These are phyloP conservation scores for Leccinum angustisporum DNA, from an alignment of 1,284 basidiomycete species.

Conservation along the genomic window DNA sequence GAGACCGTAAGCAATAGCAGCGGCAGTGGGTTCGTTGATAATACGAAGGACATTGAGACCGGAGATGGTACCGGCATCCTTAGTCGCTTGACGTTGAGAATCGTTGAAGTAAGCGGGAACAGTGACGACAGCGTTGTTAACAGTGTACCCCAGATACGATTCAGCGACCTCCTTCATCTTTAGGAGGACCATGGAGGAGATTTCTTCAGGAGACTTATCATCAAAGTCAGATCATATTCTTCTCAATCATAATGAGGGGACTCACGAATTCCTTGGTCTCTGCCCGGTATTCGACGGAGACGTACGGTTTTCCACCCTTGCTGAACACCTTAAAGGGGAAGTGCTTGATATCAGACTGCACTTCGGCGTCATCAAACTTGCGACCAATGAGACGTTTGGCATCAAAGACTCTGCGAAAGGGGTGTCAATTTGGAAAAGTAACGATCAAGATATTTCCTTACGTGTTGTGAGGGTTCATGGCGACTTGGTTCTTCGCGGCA, in stretches of 20 bases:
- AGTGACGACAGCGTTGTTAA: conserved; percentile 90
- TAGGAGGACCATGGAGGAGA: conserved; percentile 94
- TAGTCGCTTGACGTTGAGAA: conserved; percentile 94
- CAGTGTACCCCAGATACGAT: conserved; percentile 86
- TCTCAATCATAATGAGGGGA: conserved; percentile 19
- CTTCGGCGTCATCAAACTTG: conserved; percentile 83
- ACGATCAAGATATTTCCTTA: conserved; percentile 32
- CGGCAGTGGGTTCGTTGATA: conserved; percentile 95
- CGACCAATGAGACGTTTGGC: conserved; percentile 91
- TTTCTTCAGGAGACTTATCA: conserved; percentile 86
- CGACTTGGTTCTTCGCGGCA: conserved; percentile 94
- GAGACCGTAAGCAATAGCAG: conserved; percentile 93
- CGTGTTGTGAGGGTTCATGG: conserved; percentile 83
- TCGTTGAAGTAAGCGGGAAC: conserved; percentile 99
- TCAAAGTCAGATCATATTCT: conserved; percentile 16
- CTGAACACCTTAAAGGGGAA: conserved; percentile 90
- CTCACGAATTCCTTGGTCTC: conserved; percentile 91
- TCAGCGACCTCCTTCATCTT: conserved; percentile 99
- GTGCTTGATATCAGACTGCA: conserved; percentile 94
- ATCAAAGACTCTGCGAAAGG: conserved; percentile 69
- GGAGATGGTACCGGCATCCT: conserved; percentile 89
- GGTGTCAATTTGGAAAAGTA: conserved; percentile 8
- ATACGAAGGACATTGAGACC: conserved; percentile 94
- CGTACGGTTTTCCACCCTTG: conserved; percentile 85
- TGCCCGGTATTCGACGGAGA: conserved; percentile 87